Base-by-base conservation (phyloP, 345 rosid genomes). In the Cardamine occulta region DNA sequence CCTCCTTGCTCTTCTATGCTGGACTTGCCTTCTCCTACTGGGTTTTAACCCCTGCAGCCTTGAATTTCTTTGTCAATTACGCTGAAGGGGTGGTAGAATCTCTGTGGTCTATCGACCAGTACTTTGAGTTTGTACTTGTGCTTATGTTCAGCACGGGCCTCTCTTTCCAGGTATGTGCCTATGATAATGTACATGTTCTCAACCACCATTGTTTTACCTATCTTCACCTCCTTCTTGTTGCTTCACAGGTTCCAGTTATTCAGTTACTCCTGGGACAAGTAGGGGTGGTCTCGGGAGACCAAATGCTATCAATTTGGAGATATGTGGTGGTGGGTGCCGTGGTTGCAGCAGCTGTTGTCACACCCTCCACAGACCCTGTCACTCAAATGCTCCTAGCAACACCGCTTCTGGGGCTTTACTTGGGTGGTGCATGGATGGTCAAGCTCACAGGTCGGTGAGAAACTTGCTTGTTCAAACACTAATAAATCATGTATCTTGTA, bases 121-220 rank as follows among this genome's bases (percentile, higher is more conserved):
- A 91, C 88, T 95, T 91, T 45, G 97, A 90, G 90, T 91, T 95
- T 75, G 96, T 95, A 28, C 89, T 95, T 26, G 95, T 95, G 68
- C 97, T 95, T 68, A 89, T 95, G 97, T 91, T 95, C 91, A 91
- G 99, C 87, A 95, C 99, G 3, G 99, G 97, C 76, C 74, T 93
- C 57, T 91, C 98, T 79, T 93, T 93, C 77, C 99, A 95, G 97
- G 97, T 90, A 84, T 58, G 67, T 80, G 61, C 28, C 32, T 2
- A 6, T 31, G 29, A 47, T 31, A 0, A n/a, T 57, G 13, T 66
- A 34, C 59, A 47, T 57, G 39, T 66, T 32, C 18, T 19, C 1
- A 31, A 56, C 12, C 71, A 56, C 8, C 72, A 56, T 59, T 14
- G 42, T 23, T 63, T 63, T 63, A 17, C 23, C 70, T 42, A 47